Evolutionary conservation across 1,139 yeast genomes (phyloP).

Genomic region (Ogataea hybrid): DNA sequence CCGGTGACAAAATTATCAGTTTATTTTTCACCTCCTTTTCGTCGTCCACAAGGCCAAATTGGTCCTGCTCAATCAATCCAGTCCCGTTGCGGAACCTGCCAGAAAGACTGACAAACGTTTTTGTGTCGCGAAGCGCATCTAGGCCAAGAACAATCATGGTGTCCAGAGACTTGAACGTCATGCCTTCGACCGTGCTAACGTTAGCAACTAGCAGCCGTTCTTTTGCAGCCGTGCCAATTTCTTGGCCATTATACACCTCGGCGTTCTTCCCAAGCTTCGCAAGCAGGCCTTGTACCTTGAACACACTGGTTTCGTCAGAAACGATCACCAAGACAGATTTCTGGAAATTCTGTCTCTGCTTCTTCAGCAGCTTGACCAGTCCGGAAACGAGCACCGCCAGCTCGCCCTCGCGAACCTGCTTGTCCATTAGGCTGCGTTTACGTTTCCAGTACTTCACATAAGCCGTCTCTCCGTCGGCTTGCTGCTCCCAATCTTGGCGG

Average conservation of each 20-base stretch:
- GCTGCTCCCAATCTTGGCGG: conserved; percentile 21
- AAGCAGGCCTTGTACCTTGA: conserved; percentile 15
- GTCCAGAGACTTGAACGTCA: conserved; percentile 27
- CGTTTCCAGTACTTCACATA: conserved; percentile 26
- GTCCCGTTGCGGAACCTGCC: conserved; percentile 26
- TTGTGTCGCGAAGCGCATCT: conserved; percentile 26
- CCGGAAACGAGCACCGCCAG: conserved; percentile 26
- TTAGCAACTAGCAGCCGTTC: conserved; percentile 24
- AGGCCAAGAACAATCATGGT: conserved; percentile 30
- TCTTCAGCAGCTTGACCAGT: conserved; percentile 22
- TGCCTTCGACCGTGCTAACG: conserved; percentile 26
- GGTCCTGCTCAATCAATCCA: conserved; percentile 23
- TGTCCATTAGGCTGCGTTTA: conserved; percentile 19
- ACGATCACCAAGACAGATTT: conserved; percentile 24
- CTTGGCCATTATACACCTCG: neutral
- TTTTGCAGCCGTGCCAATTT: neutral
- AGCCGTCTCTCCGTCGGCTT: conserved; percentile 22
- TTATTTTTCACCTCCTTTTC: conserved; percentile 4
- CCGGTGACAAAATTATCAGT: conserved; percentile 20
- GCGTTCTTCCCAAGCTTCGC: neutral
- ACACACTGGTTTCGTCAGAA: conserved; percentile 28
- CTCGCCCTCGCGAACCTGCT: conserved; percentile 23
- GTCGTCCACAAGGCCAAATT: conserved; percentile 19
- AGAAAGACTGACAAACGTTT: conserved; percentile 23
- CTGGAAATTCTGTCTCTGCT: conserved; percentile 2